Evolutionary conservation across 2,329 filamentous ascomycete species (phyloP).

Genomic region (Diaporthe australafricana): DNA sequence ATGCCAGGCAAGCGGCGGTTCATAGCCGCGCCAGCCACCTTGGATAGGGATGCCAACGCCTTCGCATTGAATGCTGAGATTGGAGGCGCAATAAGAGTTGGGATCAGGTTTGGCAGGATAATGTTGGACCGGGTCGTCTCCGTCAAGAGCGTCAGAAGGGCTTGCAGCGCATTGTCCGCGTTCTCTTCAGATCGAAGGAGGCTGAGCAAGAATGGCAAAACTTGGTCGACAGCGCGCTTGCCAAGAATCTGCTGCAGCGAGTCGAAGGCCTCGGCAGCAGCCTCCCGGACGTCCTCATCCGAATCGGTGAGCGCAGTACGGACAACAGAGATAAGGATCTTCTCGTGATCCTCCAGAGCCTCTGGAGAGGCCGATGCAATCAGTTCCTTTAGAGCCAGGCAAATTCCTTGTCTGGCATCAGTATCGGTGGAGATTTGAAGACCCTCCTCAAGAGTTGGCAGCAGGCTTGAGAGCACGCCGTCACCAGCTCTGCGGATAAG

Average conservation of each 20-base stretch:
- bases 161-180: conserved; percentile 91
- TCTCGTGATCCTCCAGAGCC: conserved; percentile 92
- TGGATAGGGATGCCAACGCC: conserved; percentile 90
- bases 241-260: conserved; percentile 92
- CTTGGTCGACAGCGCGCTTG: conserved; percentile 94
- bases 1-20: conserved; percentile 90
- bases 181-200: conserved; percentile 88
- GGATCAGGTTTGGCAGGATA: conserved; percentile 95
- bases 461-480: conserved; percentile 85
- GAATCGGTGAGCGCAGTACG: conserved; percentile 91
- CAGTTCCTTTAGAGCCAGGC: conserved; percentile 93
- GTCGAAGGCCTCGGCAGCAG: conserved; percentile 97
- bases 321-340: conserved; percentile 93
- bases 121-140: conserved; percentile 95
- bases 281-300: conserved; percentile 90
- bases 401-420: conserved; percentile 96
- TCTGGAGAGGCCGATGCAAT: conserved; percentile 91
- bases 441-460: conserved; percentile 93
- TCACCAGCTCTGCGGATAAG: conserved; percentile 97
- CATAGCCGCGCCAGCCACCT: conserved; percentile 92
- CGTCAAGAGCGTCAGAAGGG: conserved; percentile 91
- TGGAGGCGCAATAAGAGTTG: conserved; percentile 88
- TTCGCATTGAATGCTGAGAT: conserved; percentile 96
- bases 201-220: conserved; percentile 90
- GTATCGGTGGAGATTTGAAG: conserved; percentile 89